phyloP scores from a whole-genome alignment of 164 flowering plant genomes.

The Echeveria elegans region DNA sequence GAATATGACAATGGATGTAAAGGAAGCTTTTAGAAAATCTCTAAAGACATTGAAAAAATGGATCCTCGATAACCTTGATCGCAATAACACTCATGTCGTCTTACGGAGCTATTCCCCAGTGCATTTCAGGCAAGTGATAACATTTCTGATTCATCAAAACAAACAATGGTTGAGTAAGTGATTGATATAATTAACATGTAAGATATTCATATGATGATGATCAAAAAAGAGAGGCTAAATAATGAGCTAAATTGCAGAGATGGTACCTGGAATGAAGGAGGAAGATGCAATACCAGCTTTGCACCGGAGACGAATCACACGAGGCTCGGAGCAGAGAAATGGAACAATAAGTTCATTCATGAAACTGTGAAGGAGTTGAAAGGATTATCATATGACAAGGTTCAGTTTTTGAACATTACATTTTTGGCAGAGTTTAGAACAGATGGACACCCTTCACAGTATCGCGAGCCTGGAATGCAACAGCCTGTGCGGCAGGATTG shows the following conservation, averaged over 20 bases:
- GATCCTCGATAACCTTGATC: background rate
- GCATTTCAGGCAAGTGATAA: slow-evolving; percentile 12
- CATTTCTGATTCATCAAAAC: too few relatives aligned
- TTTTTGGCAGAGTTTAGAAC: slow-evolving; percentile 52
- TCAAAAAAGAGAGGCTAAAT: too few relatives aligned
- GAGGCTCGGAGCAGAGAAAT: slow-evolving; percentile 40
- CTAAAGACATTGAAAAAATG: slow-evolving; percentile 11
- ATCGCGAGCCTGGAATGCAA: slow-evolving; percentile 54
- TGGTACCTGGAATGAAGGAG: slow-evolving; percentile 65
- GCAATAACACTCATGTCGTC: background rate
- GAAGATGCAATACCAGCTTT: slow-evolving; percentile 31
- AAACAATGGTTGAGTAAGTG: too few relatives aligned
- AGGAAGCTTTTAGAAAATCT: slow-evolving; percentile 9
- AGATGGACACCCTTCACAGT: slow-evolving; percentile 58
- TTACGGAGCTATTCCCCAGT: slow-evolving; percentile 13
- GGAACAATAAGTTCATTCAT: slow-evolving; percentile 27
- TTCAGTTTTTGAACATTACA: slow-evolving; percentile 51
- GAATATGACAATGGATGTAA: slow-evolving; percentile 11
- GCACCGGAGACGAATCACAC: slow-evolving; percentile 43
- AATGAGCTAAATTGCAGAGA: slow-evolving; percentile 30
- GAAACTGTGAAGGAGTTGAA: slow-evolving; percentile 35
- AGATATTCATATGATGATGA: background rate
- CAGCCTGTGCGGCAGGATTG: slow-evolving; percentile 43
- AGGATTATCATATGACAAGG: slow-evolving; percentile 18
- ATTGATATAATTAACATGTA: too few relatives aligned